These are phyloP conservation scores for Flaveria robusta DNA, from an alignment of 129 eudicot species.

Conservation along the genomic window DNA sequence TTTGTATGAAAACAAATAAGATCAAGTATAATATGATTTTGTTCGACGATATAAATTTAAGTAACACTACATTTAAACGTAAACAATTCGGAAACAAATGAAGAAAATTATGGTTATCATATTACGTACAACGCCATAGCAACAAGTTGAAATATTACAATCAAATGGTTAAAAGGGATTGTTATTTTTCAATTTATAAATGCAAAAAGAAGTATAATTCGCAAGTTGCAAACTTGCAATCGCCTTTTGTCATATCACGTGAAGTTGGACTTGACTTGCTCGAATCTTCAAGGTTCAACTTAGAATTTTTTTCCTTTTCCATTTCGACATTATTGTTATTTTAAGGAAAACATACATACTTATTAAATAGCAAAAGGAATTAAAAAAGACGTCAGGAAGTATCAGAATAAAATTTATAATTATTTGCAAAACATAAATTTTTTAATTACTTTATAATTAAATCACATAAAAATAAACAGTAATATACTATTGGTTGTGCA, in stretches of 20 bases:
- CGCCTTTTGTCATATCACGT: slow-evolving; percentile 27
- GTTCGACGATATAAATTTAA: too few species aligned
- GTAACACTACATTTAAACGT: too few species aligned
- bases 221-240: slow-evolving; percentile 24
- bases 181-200: neutral
- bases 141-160: too few species aligned
- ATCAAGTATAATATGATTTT: too few species aligned
- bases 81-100: too few species aligned
- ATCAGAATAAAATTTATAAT: neutral
- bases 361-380: neutral
- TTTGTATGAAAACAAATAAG: too few species aligned
- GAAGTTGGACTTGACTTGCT: slow-evolving; percentile 30
- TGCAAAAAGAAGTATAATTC: neutral
- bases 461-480: too few species aligned
- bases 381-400: neutral
- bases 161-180: neutral
- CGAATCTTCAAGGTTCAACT: slow-evolving; percentile 10
- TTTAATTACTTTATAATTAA: too few species aligned
- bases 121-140: too few species aligned
- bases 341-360: neutral
- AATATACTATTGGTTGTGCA: too few species aligned
- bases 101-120: neutral
- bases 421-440: too few species aligned
- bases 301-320: neutral
- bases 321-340: neutral